Evolutionary conservation across 768 basidiomycete genomes (phyloP), one percentile per base, ranked within the genome.

Genomic region (Rhodotorula toruloides): DNA sequence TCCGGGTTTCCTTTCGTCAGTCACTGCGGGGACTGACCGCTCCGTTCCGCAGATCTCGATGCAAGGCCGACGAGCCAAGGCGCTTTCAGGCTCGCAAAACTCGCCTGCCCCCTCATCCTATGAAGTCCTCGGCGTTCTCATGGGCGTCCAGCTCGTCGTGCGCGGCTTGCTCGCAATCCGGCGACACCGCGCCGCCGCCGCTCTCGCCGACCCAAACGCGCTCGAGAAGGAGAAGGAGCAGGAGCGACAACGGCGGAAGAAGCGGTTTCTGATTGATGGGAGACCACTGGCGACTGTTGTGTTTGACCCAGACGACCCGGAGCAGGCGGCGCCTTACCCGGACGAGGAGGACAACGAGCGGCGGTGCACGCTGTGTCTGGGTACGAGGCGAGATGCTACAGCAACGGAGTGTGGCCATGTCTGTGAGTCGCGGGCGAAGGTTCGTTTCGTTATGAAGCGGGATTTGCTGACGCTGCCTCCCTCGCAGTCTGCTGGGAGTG

Each of bases 331-430:
- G 31, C 66, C 66, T 37, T 64, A 72, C 34, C 63, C 66, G 3
- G 60, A 64, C 4, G 66, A 65, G 60, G 63, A 63, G 42, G 70
- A 71, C 21, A 48, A 48, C 19, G 69, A 71, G 46, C 29, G 69
- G 42, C 58, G 68, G 48, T 75, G 74, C 54, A 75, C 74, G 36
- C 48, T 75, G 31, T 75, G 74, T 43, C 57, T 75, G 34, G 73
- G 73, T 16, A 63, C 70, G 32, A 65, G 65, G 58, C 61, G 70
- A 47, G 68, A 73, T 46, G 65, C 73, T 17, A 71, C 74, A 4
- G 66, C 67, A 39, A 75, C 73, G 1, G 74, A 75, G 34, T 75
- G 74, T 40, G 74, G 74, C 0, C 74, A 75, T 46, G 67, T 73
- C 44, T 75, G 70, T 74, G 56, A 39, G 73, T 68, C 8, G n/a